phyloP scores from a whole-genome alignment of 768 basidiomycete genomes.

The Collybia sp. region DNA sequence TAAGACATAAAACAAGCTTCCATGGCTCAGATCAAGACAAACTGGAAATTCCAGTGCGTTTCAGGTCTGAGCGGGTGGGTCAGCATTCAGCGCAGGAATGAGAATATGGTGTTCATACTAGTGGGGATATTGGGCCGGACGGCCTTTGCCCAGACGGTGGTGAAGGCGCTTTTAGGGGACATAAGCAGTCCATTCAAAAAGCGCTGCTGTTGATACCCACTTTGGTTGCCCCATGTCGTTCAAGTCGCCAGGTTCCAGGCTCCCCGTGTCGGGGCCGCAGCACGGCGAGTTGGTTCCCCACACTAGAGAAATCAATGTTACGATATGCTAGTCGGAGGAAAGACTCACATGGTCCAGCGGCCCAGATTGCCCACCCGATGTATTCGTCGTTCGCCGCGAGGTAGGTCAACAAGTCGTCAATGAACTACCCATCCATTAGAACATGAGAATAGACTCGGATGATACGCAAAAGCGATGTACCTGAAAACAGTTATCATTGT shows the following conservation, averaged over 20 bases:
- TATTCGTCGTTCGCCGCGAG: constrained; percentile 37
- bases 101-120: constrained; percentile 5
- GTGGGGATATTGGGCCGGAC: constrained; percentile 33
- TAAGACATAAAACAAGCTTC: no score
- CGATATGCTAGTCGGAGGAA: background rate
- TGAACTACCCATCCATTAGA: constrained; percentile 12
- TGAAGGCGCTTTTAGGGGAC: constrained; percentile 22
- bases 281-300: constrained; percentile 39
- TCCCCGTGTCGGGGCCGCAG: constrained; percentile 38
- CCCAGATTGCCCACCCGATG: constrained; percentile 45
- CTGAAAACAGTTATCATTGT: constrained; percentile 37
- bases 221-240: constrained; percentile 33
- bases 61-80: constrained; percentile 6
- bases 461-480: constrained; percentile 10
- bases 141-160: constrained; percentile 30
- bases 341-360: constrained; percentile 38
- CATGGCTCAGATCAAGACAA: constrained; percentile 1
- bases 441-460: background rate
- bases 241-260: constrained; percentile 35
- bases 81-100: background rate
- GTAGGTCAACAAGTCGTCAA: constrained; percentile 36
- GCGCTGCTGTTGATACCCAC: constrained; percentile 14
- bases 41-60: constrained; percentile 12
- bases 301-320: constrained; percentile 16
- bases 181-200: background rate